Evolutionary conservation across 2,329 filamentous ascomycete species (phyloP), one percentile per base, ranked within the genome.

Genomic region (Calonectria fujianensis): DNA sequence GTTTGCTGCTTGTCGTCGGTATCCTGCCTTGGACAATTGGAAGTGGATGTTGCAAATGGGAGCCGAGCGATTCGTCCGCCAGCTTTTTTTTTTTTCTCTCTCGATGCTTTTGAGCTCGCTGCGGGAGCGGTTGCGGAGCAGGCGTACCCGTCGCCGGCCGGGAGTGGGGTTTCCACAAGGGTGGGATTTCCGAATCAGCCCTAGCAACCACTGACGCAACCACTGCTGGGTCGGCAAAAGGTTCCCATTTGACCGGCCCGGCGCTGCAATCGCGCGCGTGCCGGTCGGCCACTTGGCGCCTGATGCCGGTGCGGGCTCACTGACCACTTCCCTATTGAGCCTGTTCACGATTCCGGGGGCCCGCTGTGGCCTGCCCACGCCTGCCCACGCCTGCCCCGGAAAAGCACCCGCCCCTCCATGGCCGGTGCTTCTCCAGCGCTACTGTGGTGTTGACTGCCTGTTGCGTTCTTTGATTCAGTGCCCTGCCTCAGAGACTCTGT

Each of bases 121-220:
- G 63, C 70, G 64, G 67, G 29, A 51, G 63, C 64, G 70, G 70
- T 27, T 35, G 51, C 32, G 35, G 69, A 63, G 68, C 35, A 52
- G 29, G n/a, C 52, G 50, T 51, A 65, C 18, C 37, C 32, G 48
- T 67, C 54, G 45, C 48, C 61, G 61, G 61, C 29, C 51, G 67
- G 64, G 20, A 65, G 65, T 69, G 65, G 71, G 71, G 57, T 61
- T 61, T 41, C 9, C 14, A 37, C 57, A 61, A 37, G n/a, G 54
- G 65, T 64, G 65, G 65, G 51, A 69, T 69, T 73, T 73, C 59
- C 52, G 72, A 41, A 32, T 51, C 51, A 37, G 37, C 50, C 52
- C 32, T 41, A 37, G 51, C 35, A 29, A 39, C 35, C n/a, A 61
- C 35, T 61, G 57, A 35, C 50, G 24, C 61, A 65, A 65, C 37